phyloP scores from a whole-genome alignment of 2,329 filamentous ascomycete species.

The Exophiala mesophila region DNA sequence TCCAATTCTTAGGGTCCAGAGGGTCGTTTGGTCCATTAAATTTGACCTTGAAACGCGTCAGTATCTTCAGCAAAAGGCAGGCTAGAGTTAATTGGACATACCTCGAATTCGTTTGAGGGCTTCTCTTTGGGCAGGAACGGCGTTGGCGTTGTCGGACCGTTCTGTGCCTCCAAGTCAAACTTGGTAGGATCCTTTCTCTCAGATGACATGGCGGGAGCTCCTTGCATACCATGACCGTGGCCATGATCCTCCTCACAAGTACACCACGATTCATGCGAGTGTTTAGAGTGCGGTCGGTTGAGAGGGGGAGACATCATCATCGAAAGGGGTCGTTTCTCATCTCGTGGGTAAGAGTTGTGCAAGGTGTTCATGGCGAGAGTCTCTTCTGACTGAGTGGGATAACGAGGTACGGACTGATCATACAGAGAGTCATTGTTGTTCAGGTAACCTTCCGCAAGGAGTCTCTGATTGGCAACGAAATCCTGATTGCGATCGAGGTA shows the following conservation, averaged over 20 bases:
- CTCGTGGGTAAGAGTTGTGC: conserved; percentile 21
- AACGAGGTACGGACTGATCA: conserved; percentile 22
- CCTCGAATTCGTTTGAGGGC: conserved; percentile 50
- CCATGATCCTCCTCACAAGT: conserved; percentile 27
- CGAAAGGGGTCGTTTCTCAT: conserved; percentile 24
- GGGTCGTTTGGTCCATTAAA: conserved; percentile 53
- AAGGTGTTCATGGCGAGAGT: conserved; percentile 22
- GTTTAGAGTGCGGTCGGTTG: conserved; percentile 21
- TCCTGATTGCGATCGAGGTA: conserved; percentile 24
- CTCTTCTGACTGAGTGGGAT: conserved; percentile 25
- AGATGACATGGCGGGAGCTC: not conserved
- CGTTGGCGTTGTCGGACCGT: conserved; percentile 23
- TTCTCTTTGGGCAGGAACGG: conserved; percentile 25
- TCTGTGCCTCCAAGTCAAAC: conserved; percentile 26
- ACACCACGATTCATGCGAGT: conserved; percentile 27
- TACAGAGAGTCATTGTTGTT: conserved; percentile 24
- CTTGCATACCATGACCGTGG: conserved; percentile 11
- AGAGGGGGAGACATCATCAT: conserved; percentile 18
- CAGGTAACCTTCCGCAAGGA: conserved; percentile 26
- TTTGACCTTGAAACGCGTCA: conserved; percentile 30
- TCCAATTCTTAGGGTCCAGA: conserved; percentile 52
- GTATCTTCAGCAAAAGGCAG: no score
- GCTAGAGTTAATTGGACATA: no score
- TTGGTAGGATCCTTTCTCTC: conserved; percentile 21
- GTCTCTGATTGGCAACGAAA: conserved; percentile 26